Conservation (phyloP, 768 basidiomycete species). For the Nevesoporus exiguus region DNA sequence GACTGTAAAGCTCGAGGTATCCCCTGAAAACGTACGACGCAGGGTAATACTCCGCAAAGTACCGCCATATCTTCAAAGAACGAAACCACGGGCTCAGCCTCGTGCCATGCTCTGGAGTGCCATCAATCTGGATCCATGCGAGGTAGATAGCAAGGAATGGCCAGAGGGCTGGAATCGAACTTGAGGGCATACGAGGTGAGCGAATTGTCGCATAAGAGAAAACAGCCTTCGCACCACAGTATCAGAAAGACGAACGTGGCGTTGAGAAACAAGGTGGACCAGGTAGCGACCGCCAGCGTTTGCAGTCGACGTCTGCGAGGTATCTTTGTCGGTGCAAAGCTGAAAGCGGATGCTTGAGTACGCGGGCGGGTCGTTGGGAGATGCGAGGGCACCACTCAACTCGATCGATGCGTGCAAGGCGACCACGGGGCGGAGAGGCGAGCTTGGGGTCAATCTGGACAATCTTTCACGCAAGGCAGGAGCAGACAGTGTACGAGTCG, state of each 20-base stretch:
- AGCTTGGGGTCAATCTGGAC: constrained; percentile 50
- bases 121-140: constrained; percentile 77
- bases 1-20: not conserved
- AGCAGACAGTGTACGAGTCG: constrained; percentile 55
- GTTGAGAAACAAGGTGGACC: constrained; percentile 79
- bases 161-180: constrained; percentile 89
- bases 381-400: constrained; percentile 48
- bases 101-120: constrained; percentile 69
- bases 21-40: constrained; percentile 65
- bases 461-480: constrained; percentile 59
- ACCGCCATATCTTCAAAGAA: constrained; percentile 68
- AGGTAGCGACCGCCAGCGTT: constrained; percentile 83
- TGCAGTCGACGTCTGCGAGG: constrained; percentile 85
- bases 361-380: not conserved
- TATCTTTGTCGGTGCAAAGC: constrained; percentile 84
- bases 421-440: constrained; percentile 59
- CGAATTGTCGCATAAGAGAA: not conserved
- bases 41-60: constrained; percentile 91
- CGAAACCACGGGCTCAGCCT: constrained; percentile 74
- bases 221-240: constrained; percentile 61
- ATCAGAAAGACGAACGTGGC: constrained; percentile 65
- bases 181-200: constrained; percentile 30
- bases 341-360: constrained; percentile 25
- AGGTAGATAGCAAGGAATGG: constrained; percentile 74
- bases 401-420: constrained; percentile 71